Conservation (phyloP, 1,284 basidiomycete genomes). For the Testicularia cyperi region DNA sequence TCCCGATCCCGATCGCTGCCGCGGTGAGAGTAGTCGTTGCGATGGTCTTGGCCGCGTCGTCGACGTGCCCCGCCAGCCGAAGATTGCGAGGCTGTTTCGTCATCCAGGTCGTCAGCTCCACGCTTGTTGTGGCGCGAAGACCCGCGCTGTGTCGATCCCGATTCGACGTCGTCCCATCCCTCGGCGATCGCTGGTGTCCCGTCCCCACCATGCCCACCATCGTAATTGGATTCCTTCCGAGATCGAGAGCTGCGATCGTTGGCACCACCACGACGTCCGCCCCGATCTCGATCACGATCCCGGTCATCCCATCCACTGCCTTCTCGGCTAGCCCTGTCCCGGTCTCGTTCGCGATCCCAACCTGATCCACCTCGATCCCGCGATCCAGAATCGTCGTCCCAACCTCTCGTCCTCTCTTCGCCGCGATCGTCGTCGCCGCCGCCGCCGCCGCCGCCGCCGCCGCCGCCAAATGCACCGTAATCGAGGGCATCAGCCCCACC, state of each 20-base stretch:
- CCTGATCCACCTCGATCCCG: constrained; percentile 12
- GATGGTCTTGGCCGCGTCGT: background rate
- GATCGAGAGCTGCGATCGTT: background rate
- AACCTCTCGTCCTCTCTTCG: no score
- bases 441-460: constrained; percentile 1
- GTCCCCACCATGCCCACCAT: background rate
- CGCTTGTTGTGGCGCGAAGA: constrained; percentile 6
- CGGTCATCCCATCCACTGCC: background rate
- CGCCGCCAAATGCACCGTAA: constrained; percentile 45
- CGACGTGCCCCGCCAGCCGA: constrained; percentile 9
- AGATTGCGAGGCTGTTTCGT: constrained; percentile 24
- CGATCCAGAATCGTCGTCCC: constrained; percentile 1
- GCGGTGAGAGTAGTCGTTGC: background rate
- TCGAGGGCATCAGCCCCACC: constrained; percentile 52
- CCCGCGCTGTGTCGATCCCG: background rate
- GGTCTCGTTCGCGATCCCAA: background rate
- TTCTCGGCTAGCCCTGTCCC: background rate
- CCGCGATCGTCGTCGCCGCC: background rate
- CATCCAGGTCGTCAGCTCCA: constrained; percentile 16
- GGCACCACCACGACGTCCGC: background rate
- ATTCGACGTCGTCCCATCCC: background rate
- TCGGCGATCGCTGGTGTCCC: no score
- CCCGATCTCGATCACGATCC: background rate
- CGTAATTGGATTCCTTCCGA: background rate
- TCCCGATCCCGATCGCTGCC: constrained; percentile 13